These are phyloP conservation scores for Physcomitrellopsis africana DNA, from an alignment of 225 moss, liverwort and hornwort species.

Conservation along the genomic window DNA sequence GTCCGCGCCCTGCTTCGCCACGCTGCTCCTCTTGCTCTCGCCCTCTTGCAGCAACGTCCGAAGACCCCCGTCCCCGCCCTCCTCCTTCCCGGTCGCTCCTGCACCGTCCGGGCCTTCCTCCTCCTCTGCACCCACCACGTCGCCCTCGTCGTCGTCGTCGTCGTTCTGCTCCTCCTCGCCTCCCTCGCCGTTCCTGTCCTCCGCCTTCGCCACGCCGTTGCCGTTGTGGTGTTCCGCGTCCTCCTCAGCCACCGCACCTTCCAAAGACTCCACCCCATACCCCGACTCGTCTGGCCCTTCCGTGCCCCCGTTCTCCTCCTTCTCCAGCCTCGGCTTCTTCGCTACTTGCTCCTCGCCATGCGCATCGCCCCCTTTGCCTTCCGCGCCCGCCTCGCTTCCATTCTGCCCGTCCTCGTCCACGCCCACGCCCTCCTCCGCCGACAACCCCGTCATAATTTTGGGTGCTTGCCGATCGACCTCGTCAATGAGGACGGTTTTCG, in stretches of 20 bases:
- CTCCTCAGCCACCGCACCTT: conserved; percentile 15
- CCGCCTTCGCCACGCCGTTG: conserved; percentile 18
- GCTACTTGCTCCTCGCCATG: conserved; percentile 36
- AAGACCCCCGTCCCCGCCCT: conserved; percentile 32
- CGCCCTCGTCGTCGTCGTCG: conserved; percentile 38
- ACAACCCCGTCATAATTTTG: conserved; percentile 14
- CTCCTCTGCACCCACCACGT: background rate
- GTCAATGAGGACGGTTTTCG: conserved; percentile 23
- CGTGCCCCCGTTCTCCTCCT: conserved; percentile 30
- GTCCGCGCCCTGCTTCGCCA: conserved; percentile 32
- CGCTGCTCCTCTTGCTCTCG: conserved; percentile 27
- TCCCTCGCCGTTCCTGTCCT: conserved; percentile 29
- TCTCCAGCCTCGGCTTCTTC: conserved; percentile 53
- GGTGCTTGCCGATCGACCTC: conserved; percentile 17
- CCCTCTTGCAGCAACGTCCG: conserved; percentile 52
- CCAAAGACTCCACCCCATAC: conserved; percentile 16
- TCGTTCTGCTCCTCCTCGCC: conserved; percentile 33
- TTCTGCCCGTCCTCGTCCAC: conserved; percentile 44
- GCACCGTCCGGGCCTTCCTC: conserved; percentile 8
- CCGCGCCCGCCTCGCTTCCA: conserved; percentile 32
- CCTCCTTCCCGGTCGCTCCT: conserved; percentile 27
- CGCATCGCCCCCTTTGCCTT: no score
- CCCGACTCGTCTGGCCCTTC: background rate
- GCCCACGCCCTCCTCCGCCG: conserved; percentile 40
- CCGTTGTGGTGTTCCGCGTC: background rate